phyloP scores from a whole-genome alignment of 2,329 filamentous ascomycete species.

The Aspergillus alliaceus region DNA sequence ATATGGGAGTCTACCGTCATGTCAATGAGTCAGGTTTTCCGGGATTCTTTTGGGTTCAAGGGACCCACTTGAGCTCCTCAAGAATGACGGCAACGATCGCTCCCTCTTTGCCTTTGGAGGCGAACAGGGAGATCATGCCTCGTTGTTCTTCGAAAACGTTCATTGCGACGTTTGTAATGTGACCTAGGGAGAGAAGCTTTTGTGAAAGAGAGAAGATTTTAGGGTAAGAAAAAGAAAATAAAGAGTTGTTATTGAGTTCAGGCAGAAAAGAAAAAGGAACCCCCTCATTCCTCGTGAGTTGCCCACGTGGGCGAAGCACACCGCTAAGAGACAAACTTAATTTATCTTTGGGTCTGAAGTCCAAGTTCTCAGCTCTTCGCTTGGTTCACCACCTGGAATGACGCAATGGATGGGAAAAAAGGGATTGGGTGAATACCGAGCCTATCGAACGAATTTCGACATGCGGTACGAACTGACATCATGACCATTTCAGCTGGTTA shows the following conservation, averaged over 20 bases:
- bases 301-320: conserved; percentile 1
- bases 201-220: not conserved
- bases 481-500: not conserved
- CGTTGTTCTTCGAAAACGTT: conserved; percentile 11
- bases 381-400: too few relatives aligned
- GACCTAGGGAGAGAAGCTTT: not conserved
- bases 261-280: not conserved
- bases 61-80: conserved; percentile 5
- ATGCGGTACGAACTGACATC: not conserved
- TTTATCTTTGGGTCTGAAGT: too few relatives aligned
- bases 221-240: not conserved
- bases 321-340: not conserved
- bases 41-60: not conserved
- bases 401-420: not conserved
- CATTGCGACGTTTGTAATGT: not conserved
- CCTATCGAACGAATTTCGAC: not conserved
- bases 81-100: conserved; percentile 7
- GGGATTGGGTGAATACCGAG: not conserved
- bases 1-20: conserved; percentile 2
- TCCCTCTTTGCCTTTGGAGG: not conserved
- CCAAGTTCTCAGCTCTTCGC: too few relatives aligned
- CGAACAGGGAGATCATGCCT: conserved; percentile 6
- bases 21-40: not conserved
- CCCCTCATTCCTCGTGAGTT: not conserved
- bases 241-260: not conserved